Evolutionary conservation across 352 stramenopile genomes (phyloP).

Genomic region (Globisporangium carolinianum): DNA sequence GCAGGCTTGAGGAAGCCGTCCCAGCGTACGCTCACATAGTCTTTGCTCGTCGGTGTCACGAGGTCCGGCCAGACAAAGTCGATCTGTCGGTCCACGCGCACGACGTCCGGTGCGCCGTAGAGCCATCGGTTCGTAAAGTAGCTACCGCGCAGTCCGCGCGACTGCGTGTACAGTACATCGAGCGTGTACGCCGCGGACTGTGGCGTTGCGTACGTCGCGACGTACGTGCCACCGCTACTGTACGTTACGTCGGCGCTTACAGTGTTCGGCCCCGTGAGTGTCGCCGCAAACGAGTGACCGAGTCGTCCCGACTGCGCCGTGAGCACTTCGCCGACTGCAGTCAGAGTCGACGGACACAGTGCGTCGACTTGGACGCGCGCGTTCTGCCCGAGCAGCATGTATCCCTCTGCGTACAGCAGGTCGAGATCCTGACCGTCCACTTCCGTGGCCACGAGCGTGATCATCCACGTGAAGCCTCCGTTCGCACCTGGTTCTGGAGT

Average conservation of each 20-base stretch:
- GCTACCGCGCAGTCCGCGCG: conserved; percentile 78
- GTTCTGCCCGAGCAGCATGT: conserved; percentile 46
- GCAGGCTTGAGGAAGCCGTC: conserved; percentile 87
- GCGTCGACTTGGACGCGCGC: conserved; percentile 31
- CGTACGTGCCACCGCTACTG: conserved; percentile 67
- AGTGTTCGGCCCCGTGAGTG: conserved; percentile 41
- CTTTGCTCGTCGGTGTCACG: conserved; percentile 87
- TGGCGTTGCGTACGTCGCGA: conserved; percentile 86
- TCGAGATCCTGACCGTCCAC: conserved; percentile 31
- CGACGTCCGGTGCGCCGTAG: conserved; percentile 74
- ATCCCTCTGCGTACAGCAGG: conserved; percentile 79
- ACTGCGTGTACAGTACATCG: conserved; percentile 64
- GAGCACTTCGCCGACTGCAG: conserved; percentile 25
- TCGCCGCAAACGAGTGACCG: conserved; percentile 62
- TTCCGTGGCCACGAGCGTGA: conserved; percentile 81
- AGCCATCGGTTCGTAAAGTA: conserved; percentile 98
- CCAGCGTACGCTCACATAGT: conserved; percentile 95
- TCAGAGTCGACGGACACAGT: conserved; percentile 36
- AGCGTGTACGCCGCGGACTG: conserved; percentile 83
- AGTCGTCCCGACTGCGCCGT: conserved; percentile 38
- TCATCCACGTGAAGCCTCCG: conserved; percentile 68
- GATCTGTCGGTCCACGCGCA: conserved; percentile 83
- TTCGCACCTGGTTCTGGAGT: conserved; percentile 22
- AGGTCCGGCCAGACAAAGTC: conserved; percentile 90
- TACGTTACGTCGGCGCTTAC: conserved; percentile 65